phyloP scores from a whole-genome alignment of 2,329 filamentous ascomycete species.

The Pestalotiopsis sp. region DNA sequence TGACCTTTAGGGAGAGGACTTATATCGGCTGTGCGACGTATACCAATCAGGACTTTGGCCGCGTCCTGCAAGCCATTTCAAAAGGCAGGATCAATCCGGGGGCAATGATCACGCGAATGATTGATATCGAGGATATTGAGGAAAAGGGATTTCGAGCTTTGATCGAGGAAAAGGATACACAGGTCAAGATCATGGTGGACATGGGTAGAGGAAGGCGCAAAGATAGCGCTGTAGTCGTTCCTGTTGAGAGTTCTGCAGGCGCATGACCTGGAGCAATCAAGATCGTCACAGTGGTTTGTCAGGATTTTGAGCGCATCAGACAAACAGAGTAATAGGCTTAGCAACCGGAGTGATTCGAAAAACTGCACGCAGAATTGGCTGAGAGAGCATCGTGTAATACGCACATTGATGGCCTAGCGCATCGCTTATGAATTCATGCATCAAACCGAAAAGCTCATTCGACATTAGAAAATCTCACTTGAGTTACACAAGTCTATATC shows the following conservation, averaged over 20 bases:
- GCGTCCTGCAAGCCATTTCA: conserved; percentile 54
- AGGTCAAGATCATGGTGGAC: conserved; percentile 66
- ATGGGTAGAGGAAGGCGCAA: neutral
- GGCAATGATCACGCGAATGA: conserved; percentile 63
- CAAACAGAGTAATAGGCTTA: no score
- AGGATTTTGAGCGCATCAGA: no score
- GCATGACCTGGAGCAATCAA: neutral
- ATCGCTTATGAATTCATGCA: no score
- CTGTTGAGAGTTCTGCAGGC: neutral
- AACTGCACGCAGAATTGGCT: no score
- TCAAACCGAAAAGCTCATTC: no score
- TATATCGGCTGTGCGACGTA: conserved; percentile 42
- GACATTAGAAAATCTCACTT: neutral
- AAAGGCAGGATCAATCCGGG: conserved; percentile 52
- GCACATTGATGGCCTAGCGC: no score
- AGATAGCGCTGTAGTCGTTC: conserved; percentile 3
- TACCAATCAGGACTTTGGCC: conserved; percentile 48
- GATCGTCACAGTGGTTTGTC: neutral
- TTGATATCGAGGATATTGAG: conserved; percentile 58
- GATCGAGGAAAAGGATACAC: conserved; percentile 61
- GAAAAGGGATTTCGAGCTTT: conserved; percentile 60
- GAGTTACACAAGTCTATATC: neutral
- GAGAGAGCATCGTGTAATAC: no score
- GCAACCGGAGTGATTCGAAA: no score
- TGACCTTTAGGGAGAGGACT: conserved; percentile 55